These are phyloP conservation scores for Schwanniomyces polymorphus DNA, from an alignment of 805 yeast species.

Conservation along the genomic window DNA sequence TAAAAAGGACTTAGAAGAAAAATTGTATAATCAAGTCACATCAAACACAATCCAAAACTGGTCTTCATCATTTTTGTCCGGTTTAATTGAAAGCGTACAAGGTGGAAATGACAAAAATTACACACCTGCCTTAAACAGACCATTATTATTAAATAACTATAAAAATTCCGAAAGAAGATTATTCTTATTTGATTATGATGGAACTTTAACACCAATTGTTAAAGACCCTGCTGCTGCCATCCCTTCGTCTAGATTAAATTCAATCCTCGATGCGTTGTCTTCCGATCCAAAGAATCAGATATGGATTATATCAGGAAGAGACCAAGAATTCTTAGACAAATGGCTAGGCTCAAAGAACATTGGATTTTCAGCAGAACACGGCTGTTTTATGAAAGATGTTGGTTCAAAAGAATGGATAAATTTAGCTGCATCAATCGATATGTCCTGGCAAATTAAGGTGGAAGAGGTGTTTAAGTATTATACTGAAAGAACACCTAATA, in stretches of 20 bases:
- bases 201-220: conserved; percentile 95
- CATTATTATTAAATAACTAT: conserved; percentile 60
- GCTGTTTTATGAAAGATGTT: conserved; percentile 86
- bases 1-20: conserved; percentile 47
- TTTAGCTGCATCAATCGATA: conserved; percentile 76
- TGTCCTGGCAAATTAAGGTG: conserved; percentile 93
- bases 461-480: conserved; percentile 68
- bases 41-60: conserved; percentile 77
- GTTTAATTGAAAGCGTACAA: conserved; percentile 42
- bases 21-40: conserved; percentile 63
- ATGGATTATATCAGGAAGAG: conserved; percentile 97
- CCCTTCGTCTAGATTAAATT: conserved; percentile 73
- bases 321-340: conserved; percentile 81
- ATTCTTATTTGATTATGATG: conserved; percentile 94
- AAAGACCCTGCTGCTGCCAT: conserved; percentile 98
- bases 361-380: conserved; percentile 96
- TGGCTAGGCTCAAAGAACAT: conserved; percentile 78
- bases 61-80: conserved; percentile 63
- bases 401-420: conserved; percentile 74
- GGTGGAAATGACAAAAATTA: conserved; percentile 45
- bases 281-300: conserved; percentile 80
- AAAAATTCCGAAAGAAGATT: conserved; percentile 63
- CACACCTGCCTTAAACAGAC: conserved; percentile 77
- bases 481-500: conserved; percentile 89
- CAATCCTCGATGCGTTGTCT: conserved; percentile 58